Conservation (phyloP, 345 rosid genomes). For the Corymbia maculata region DNA sequence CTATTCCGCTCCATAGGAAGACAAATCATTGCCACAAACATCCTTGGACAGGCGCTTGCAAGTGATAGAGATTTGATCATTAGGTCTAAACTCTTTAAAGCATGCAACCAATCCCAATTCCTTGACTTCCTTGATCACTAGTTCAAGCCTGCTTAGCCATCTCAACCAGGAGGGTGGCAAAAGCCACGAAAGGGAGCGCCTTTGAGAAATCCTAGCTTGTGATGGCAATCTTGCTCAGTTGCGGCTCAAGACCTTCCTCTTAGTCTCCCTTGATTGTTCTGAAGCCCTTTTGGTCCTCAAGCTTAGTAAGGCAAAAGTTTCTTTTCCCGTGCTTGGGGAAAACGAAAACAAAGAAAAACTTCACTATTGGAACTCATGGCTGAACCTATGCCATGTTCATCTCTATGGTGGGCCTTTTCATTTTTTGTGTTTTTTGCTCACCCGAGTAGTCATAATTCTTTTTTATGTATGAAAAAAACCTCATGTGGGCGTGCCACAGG, state of each 20-base stretch:
- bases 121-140: constrained; percentile 46
- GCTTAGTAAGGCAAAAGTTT: constrained; percentile 43
- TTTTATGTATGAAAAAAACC: too few species aligned
- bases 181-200: constrained; percentile 76
- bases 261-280: constrained; percentile 8
- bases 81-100: constrained; percentile 43
- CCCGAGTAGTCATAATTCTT: too few species aligned
- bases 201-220: constrained; percentile 64
- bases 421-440: neutral
- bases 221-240: constrained; percentile 51
- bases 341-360: neutral
- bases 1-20: constrained; percentile 16
- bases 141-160: constrained; percentile 57
- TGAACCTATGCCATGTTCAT: rapidly evolving
- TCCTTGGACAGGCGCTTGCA: constrained; percentile 6
- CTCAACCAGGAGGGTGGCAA: constrained; percentile 61
- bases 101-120: constrained; percentile 51
- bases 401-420: neutral
- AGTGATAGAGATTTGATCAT: constrained; percentile 7
- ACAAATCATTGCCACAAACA: constrained; percentile 9
- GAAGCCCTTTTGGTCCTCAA: constrained; percentile 35
- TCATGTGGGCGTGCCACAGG: too few species aligned
- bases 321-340: neutral
- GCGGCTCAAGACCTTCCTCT: constrained; percentile 47
- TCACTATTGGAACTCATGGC: neutral